Evolutionary conservation across 2,329 filamentous ascomycete genomes (phyloP), one percentile per base, ranked within the genome.

Genomic region (Aureobasidium sp.): DNA sequence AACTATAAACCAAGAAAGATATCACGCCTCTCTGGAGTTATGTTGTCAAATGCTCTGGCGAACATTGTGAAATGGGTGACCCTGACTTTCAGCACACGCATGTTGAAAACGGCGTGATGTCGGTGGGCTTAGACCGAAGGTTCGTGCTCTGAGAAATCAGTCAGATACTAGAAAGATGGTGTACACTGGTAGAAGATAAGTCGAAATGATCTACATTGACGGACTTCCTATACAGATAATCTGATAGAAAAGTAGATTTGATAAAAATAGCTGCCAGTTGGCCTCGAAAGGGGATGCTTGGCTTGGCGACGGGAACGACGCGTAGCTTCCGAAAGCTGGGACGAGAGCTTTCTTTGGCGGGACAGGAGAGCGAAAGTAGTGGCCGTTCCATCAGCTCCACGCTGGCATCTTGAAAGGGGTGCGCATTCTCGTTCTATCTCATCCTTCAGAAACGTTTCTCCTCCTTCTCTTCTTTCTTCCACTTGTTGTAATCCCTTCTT

Each of bases 401-500:
- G 57, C 57, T 60, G 57, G 57, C 57, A 60, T 60, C 57, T 60
- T 60, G 57, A 60, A 60, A 60, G 57, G 57, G 57, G 57, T 60
- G 57, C 13, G 34, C 46, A 44, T 57, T 57, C 50, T 52, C 50
- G 50, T 26, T 52, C 50, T 52, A 36, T 57, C 53, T 32, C 34
- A 26, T 48, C 55, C 41, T 57, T 44, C 20, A 36, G 57, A 32
- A 26, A 60, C 34, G 10, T 17, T 51, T 50, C 44, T 50, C 57
- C 44, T 32, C 39, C 57, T 60, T 60, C 46, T 29, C 29, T 51
- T 60, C 46, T 51, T 23, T 42, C 46, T 51, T 26, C 46, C 34
- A 50, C 34, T 36, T 32, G 57, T 60, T 51, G 34, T 60, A 50
- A 51, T 60, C n/a, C 10, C 46, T 50, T 60, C 36, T 60, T 60